Base-by-base conservation (phyloP, 2,329 filamentous ascomycete genomes). In the Mycosphaerella sp. region DNA sequence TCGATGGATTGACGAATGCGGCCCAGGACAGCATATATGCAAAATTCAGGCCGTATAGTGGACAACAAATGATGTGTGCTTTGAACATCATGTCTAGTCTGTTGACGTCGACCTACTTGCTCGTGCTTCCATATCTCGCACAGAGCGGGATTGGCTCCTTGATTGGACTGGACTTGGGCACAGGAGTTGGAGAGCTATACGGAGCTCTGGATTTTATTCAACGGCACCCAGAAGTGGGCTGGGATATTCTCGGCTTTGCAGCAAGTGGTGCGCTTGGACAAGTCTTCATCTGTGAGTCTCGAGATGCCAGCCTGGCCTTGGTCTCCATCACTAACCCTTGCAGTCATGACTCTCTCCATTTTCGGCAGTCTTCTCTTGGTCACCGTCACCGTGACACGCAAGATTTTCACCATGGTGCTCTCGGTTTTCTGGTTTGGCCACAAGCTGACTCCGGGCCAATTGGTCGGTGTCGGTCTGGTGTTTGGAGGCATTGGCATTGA, bases 21-120 rank as follows among this genome's bases (percentile, higher is more conserved):
- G 95, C 92, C 2, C 93, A 98, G 77, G 93, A 98, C 72, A 85
- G 95, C 72, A 89, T 98, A 70, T 96, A 97, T 70, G 72, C 75
- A 26, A 68, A 72, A 1, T 95, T 90, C 73, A 83, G 82, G 60
- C 84, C 85, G 11, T 96, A 93, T 70, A 82, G 83, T 2, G 93
- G 93, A 8, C 90, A 92, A 56, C 93, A 98, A 79, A 98, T 98
- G 93, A 98, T 98, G 93, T 95, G 91, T 69, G 91, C 92, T 39
- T 89, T 96, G 73, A 98, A 97, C 70, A 76, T 95, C 53, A 86
- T 97, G 72, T 86, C 82, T 64, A 92, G 90, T 3, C 67, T 83
- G 45, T 77, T 97, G 53, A 97, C 91, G 3, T 78, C 81, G 17
- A 67, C 74, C 0, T 97, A 95, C 66, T 81, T 98, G 43, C 60